phyloP scores from a whole-genome alignment of 768 basidiomycete genomes.

The Mycena vulgaris region DNA sequence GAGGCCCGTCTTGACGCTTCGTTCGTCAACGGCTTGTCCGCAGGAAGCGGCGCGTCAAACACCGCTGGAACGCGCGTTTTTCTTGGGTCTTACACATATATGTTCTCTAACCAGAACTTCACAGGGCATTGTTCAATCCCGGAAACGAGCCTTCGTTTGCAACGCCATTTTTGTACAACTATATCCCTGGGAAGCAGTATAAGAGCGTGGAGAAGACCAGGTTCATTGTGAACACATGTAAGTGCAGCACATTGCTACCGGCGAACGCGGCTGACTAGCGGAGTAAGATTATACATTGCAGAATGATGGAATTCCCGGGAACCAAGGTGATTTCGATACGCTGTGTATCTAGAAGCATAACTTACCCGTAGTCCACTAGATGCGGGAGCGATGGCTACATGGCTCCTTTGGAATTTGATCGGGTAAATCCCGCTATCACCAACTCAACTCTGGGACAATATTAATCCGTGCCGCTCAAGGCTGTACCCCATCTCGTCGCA shows the following conservation, averaged over 20 bases:
- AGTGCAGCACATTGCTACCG: neutral
- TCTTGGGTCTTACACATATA: too few species aligned
- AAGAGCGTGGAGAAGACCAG: conserved; percentile 14
- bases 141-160: conserved; percentile 6
- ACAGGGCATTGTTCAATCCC: conserved; percentile 12
- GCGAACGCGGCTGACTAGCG: neutral
- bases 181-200: conserved; percentile 17
- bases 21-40: conserved; percentile 14
- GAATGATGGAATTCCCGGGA: conserved; percentile 18
- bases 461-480: neutral
- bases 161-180: conserved; percentile 13
- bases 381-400: conserved; percentile 15
- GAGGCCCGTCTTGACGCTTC: conserved; percentile 20
- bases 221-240: conserved; percentile 3
- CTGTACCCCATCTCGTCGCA: conserved; percentile 17
- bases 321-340: neutral
- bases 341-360: neutral
- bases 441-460: too few species aligned
- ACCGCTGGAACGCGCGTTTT: conserved; percentile 12
- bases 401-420: conserved; percentile 18
- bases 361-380: neutral
- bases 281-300: conserved; percentile 1
- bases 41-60: conserved; percentile 10
- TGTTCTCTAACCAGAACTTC: too few species aligned
- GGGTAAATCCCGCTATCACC: neutral